A percentile compares a stretch with the other conserved stretches of the same genome.
phyloP scores from a whole-genome alignment of 2,329 filamentous ascomycete genomes.

The Furcasterigmium furcatum region DNA sequence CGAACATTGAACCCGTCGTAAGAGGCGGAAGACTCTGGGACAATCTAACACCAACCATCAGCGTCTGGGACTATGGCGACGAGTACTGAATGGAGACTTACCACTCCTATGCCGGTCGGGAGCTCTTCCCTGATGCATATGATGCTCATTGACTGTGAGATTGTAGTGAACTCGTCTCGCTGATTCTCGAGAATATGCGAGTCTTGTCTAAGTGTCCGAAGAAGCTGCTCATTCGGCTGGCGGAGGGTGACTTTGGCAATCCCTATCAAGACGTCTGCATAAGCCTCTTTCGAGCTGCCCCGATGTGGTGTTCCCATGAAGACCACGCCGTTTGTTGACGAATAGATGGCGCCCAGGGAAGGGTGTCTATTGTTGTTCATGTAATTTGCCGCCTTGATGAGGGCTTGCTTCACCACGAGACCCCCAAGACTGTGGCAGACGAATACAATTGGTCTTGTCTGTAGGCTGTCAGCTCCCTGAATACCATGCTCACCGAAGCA shows the following conservation, averaged over 20 bases:
- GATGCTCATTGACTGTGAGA: constrained; percentile 7
- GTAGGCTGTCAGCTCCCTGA: too few species aligned
- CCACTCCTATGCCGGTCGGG: not conserved
- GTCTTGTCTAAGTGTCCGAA: constrained; percentile 1
- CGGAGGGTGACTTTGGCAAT: constrained; percentile 3
- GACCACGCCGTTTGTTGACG: constrained; percentile 5
- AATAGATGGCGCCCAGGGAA: not conserved
- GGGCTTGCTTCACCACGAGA: not conserved
- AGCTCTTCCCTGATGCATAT: constrained; percentile 1
- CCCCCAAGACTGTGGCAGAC: not conserved
- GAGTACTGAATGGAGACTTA: constrained; percentile 1
- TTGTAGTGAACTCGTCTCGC: constrained; percentile 5
- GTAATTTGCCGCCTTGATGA: not conserved
- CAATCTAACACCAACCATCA: not conserved
- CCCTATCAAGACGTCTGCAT: constrained; percentile 2
- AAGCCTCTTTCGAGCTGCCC: constrained; percentile 3
- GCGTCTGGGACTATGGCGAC: not conserved
- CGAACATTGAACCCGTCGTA: not conserved
- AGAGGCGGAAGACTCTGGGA: not conserved
- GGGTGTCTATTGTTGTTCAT: not conserved
- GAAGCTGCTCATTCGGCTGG: constrained; percentile 3
- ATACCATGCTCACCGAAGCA: not conserved
- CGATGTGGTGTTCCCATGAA: constrained; percentile 3
- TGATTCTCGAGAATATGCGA: constrained; percentile 3
- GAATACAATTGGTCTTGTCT: not conserved